Percentiles rank a stretch among this genome's conserved stretches.
phyloP scores from a whole-genome alignment of 768 basidiomycete genomes.

The Nidularia sp. region DNA sequence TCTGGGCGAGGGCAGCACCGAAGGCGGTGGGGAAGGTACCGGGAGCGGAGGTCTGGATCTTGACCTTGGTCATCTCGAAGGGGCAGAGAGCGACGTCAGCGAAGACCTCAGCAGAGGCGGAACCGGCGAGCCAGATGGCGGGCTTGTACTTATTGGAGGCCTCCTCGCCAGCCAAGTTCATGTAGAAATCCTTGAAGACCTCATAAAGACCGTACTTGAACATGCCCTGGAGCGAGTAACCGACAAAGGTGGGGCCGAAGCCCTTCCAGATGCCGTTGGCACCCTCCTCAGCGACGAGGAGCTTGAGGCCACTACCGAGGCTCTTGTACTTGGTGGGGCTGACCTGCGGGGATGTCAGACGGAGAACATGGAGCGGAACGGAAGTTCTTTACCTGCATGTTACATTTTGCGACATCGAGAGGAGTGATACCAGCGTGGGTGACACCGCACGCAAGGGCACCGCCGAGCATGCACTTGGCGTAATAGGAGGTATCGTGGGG shows the following conservation, averaged over 20 bases:
- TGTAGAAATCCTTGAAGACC: conserved; percentile 91
- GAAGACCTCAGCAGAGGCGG: conserved; percentile 93
- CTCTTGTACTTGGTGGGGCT: conserved; percentile 74
- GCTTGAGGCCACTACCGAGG: conserved; percentile 53
- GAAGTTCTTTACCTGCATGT: conserved; percentile 69
- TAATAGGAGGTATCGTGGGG: conserved; percentile 77
- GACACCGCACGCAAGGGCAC: conserved; percentile 81
- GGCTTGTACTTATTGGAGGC: conserved; percentile 77
- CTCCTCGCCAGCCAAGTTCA: conserved; percentile 87
- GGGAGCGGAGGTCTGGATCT: conserved; percentile 73
- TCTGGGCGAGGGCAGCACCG: conserved; percentile 66
- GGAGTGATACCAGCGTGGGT: conserved; percentile 88
- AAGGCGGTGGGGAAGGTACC: conserved; percentile 80
- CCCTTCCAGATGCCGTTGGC: conserved; percentile 90
- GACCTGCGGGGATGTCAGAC: conserved; percentile 41
- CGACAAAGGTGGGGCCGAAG: conserved; percentile 87
- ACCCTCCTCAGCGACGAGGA: conserved; percentile 78
- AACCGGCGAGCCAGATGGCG: conserved; percentile 89
- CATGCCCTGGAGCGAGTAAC: conserved; percentile 94
- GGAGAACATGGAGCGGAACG: not conserved
- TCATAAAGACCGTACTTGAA: conserved; percentile 99
- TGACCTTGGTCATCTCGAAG: conserved; percentile 90
- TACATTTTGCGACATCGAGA: conserved; percentile 86
- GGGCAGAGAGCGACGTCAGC: conserved; percentile 96
- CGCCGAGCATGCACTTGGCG: conserved; percentile 84